phyloP scores from a whole-genome alignment of 768 basidiomycete genomes.

The Termitomyces sp. region DNA sequence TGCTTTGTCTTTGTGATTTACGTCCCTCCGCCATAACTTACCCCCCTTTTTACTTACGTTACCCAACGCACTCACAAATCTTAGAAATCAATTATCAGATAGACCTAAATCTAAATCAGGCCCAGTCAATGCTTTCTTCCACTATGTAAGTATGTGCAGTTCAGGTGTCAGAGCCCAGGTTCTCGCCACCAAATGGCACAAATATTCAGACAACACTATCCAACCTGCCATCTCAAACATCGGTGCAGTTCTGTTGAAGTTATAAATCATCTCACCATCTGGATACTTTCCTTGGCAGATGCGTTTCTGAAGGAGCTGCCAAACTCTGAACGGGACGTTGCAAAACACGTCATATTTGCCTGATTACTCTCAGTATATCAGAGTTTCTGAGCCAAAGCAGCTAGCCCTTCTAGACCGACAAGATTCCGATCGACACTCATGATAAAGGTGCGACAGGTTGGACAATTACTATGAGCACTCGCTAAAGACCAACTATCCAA shows the following conservation, averaged over 20 bases:
- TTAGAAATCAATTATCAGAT: conserved; percentile 15
- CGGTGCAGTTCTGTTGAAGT: conserved; percentile 36
- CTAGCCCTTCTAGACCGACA: too few relatives aligned
- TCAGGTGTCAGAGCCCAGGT: conserved; percentile 41
- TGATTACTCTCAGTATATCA: conserved; percentile 41
- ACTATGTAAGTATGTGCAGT: conserved; percentile 29
- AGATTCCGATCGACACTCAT: too few relatives aligned
- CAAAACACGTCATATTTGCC: conserved; percentile 64
- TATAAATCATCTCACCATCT: conserved; percentile 55
- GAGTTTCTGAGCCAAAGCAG: too few relatives aligned
- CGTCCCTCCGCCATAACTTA: background rate
- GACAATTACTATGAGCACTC: too few relatives aligned
- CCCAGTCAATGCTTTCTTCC: conserved; percentile 23
- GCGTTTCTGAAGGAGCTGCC: conserved; percentile 54
- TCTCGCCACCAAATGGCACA: conserved; percentile 72
- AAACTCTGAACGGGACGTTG: conserved; percentile 63
- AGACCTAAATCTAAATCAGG: too few relatives aligned
- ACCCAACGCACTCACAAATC: conserved; percentile 1
- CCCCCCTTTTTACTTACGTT: background rate
- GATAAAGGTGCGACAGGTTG: too few relatives aligned
- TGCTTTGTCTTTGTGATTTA: background rate
- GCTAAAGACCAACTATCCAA: too few relatives aligned
- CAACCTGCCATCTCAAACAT: conserved; percentile 57
- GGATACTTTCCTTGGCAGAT: conserved; percentile 62
- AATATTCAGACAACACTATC: conserved; percentile 72